These are phyloP conservation scores for Termitomyces heimii DNA, from an alignment of 768 basidiomycete genomes.

Conservation along the genomic window DNA sequence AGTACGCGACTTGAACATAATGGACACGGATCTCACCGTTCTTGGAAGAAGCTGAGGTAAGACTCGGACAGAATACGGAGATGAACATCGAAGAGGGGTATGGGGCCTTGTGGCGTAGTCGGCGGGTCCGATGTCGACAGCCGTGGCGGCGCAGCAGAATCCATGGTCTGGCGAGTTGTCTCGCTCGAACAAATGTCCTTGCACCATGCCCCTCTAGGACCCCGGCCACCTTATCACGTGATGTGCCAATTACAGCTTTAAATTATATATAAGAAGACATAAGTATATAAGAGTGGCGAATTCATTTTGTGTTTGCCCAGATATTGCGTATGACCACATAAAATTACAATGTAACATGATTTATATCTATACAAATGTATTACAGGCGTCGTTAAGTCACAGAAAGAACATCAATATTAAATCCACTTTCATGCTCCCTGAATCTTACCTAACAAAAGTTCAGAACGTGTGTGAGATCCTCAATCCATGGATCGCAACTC, in stretches of 20 bases:
- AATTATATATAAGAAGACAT: neutral
- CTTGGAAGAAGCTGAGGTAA: constrained; percentile 80
- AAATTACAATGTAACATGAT: no score
- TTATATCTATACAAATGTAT: neutral
- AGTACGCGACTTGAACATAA: constrained; percentile 10
- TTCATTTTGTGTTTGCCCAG: no score
- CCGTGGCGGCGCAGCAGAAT: constrained; percentile 31
- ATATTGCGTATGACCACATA: no score
- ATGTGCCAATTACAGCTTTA: no score
- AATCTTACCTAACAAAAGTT: neutral
- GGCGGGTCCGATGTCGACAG: constrained; percentile 32
- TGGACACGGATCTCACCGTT: constrained; percentile 46
- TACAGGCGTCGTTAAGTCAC: no score
- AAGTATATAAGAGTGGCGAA: no score
- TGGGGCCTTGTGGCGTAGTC: constrained; percentile 40
- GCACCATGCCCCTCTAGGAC: constrained; percentile 3
- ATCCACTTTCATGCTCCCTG: neutral
- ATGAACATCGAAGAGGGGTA: constrained; percentile 68
- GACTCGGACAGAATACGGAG: constrained; percentile 67
- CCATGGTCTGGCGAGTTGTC: constrained; percentile 17
- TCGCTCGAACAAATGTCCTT: neutral
- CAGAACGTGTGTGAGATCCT: neutral
- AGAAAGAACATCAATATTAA: neutral
- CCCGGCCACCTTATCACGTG: constrained; percentile 11
- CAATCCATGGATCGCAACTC: neutral